Conservation (phyloP, 2,329 filamentous ascomycete species). For the Penicillium sp. region DNA sequence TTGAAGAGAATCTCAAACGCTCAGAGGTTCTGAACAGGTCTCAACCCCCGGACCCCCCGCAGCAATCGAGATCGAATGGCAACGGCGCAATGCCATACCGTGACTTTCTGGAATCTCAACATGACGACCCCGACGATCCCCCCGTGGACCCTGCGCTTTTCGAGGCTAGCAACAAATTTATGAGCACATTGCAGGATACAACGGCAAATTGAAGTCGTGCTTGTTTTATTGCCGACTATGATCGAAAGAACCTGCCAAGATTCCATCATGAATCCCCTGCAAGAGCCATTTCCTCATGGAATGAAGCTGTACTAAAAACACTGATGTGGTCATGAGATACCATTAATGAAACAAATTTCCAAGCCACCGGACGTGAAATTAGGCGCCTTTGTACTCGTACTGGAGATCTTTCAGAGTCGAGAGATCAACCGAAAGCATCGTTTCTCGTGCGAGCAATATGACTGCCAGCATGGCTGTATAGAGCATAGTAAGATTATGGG, state of each 20-base stretch:
- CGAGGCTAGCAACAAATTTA: slow-evolving; percentile 8
- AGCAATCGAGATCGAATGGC: neutral
- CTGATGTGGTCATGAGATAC: neutral
- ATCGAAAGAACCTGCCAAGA: neutral
- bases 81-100: neutral
- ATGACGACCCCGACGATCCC: slow-evolving; percentile 29
- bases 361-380: slow-evolving; percentile 1
- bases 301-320: neutral
- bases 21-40: slow-evolving; percentile 47
- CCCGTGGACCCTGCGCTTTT: slow-evolving; percentile 46
- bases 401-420: slow-evolving; percentile 38
- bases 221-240: neutral
- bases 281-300: neutral
- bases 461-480: slow-evolving; percentile 34
- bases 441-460: slow-evolving; percentile 31
- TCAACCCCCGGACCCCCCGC: slow-evolving; percentile 35
- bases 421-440: slow-evolving; percentile 42
- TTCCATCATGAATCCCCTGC: slow-evolving; percentile 9
- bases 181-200: neutral
- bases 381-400: slow-evolving; percentile 45
- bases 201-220: neutral
- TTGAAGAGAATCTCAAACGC: slow-evolving; percentile 54
- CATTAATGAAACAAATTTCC: neutral
- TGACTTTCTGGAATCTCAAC: neutral
- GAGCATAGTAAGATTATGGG: slow-evolving; percentile 9